Evolutionary conservation across 2,329 filamentous ascomycete species (phyloP), one percentile per base, ranked within the genome.

Genomic region (Aureobasidium sp.): DNA sequence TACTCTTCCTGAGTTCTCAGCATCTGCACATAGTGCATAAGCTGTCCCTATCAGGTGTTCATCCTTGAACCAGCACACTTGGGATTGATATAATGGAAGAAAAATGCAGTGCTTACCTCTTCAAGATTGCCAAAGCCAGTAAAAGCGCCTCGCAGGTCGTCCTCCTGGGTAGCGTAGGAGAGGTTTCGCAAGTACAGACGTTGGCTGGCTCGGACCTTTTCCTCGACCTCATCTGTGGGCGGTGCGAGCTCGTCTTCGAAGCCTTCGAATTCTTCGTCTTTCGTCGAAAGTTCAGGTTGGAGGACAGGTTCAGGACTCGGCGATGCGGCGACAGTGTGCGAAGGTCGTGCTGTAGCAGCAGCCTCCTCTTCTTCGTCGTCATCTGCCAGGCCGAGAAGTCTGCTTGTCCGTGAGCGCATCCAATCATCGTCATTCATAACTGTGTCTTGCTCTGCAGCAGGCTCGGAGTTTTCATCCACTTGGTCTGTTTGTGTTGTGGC

Each of bases 11-110:
- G 53, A 84, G 90, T 80, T 72, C 68, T 84, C 89, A 92, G 95
- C 92, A 97, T 80, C 80, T 90, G 89, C 90, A 78, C 27, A 60
- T 59, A 71, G 75, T 80, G 88, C 88, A 93, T 96, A 89, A 91
- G 93, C 85, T 97, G 94, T 97, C 94, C 94, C 94, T 97, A 97
- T 97, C 94, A 85, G 88, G 88, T 84, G 79, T 90, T 97, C 93
- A 97, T 97, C 94, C 93, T 83, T 63, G 53, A 62, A 63, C 40
- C 46, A 54, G 47, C 40, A 49, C 31, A 21, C 38, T 37, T 40
- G 58, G 55, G n/a, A 61, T 29, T 33, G 61, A 66, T 57, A 61
- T 63, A 65, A 61, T 63, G 64, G 51, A 60, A 61, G 65, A 65
- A 63, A 59, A 66, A 50, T 46, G 59, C 35, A 54, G 29, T 43